Evolutionary conservation across 2,329 filamentous ascomycete species (phyloP), one percentile per base, ranked within the genome.

Genomic region (Curvularia spicifera): DNA sequence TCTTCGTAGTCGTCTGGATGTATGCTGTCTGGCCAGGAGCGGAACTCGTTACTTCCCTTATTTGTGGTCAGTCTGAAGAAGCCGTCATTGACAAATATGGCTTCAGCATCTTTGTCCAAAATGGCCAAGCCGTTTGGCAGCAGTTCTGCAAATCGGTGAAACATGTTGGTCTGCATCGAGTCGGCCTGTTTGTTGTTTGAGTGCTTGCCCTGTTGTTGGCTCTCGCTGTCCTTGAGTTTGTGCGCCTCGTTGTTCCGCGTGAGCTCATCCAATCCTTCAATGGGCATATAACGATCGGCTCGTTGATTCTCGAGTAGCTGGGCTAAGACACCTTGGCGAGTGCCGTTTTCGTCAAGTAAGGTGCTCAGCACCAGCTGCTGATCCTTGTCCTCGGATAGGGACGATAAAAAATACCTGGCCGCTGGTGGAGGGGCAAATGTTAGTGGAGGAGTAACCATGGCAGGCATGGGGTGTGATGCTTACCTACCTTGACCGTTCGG

Each of bases 31-130:
- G 79, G 79, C 79, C 79, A 81, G 4, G 77, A 74, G 12, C 72
- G 78, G 55, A 81, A 81, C 1, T 75, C 72, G 28, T 78, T 74
- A 0, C 72, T 68, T 20, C 72, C 69, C 35, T 72, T 72, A 55
- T 79, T 78, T 0, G 78, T 80, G 0, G 80, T 81, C n/a, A 82
- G 69, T 22, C 76, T 71, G 63, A 79, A 80, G 61, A 81, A 82
- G 47, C 75, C 73, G 51, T 80, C 76, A 50, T 82, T 82, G 12
- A 82, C 80, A 50, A 80, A 82, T 8, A 81, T 68, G 8, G 79
- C 78, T 37, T 79, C 77, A 1, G 79, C 78, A 18, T 78, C 72
- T 46, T 76, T 75, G 57, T 81, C 78, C 5, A 82, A 70, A 33
- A 82, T 81, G 2, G 79, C 80, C 10, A 82, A 68, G 1, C 80